Evolutionary conservation across 208 protist species (phyloP).

Genomic region (Leishmania tropica): DNA sequence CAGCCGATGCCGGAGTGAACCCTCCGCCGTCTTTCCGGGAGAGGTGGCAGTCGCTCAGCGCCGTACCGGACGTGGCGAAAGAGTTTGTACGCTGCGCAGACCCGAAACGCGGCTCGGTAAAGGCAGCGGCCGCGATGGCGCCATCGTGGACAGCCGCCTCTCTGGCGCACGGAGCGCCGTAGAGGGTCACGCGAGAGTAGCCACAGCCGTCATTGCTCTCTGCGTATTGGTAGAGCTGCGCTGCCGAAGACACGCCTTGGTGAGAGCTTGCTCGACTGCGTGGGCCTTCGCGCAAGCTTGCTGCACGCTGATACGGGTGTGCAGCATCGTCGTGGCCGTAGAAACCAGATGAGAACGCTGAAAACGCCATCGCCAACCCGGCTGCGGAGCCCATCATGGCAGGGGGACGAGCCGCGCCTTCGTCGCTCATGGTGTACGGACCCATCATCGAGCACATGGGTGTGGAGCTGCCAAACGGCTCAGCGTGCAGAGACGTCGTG

Average conservation of each 20-base stretch:
- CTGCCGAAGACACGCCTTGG: neutral
- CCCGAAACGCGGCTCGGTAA: neutral
- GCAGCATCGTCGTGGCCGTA: neutral
- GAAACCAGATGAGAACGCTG: neutral
- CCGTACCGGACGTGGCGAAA: slow-evolving; percentile 19
- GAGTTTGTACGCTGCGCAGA: neutral
- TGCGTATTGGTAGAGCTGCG: neutral
- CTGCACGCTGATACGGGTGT: neutral
- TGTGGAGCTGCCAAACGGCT: neutral
- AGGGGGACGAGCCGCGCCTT: neutral
- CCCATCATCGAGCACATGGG: neutral
- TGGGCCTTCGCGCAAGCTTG: neutral
- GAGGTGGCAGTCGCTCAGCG: slow-evolving; percentile 30
- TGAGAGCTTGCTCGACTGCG: neutral
- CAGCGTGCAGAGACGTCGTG: neutral
- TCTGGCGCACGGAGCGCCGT: neutral
- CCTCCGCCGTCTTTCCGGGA: slow-evolving; percentile 35
- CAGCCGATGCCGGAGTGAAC: slow-evolving; percentile 6
- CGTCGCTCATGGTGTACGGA: slow-evolving; percentile 14
- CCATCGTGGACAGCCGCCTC: neutral
- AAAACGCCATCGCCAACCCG: neutral
- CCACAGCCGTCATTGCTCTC: neutral
- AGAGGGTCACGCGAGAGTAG: neutral
- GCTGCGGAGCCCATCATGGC: neutral
- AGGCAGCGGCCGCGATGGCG: neutral